Evolutionary conservation across 805 yeast species (phyloP).

Genomic region (Cyberlindnera petersonii): DNA sequence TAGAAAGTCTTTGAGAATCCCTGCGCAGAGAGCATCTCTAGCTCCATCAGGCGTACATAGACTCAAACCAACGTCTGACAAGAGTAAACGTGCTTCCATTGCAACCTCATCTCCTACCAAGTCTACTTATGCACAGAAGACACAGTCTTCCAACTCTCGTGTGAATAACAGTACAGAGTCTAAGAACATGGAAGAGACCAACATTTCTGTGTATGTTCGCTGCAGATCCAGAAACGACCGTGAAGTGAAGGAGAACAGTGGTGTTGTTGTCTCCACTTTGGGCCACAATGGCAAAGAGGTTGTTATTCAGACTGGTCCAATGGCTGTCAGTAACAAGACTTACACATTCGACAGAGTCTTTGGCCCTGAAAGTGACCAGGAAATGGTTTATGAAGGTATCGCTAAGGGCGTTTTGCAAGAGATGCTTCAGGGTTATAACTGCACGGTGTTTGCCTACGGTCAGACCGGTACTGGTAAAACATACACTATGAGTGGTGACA

Average conservation of each 20-base stretch:
- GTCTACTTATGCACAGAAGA: slow-evolving; percentile 22
- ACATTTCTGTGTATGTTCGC: slow-evolving; percentile 53
- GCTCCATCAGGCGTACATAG: slow-evolving; percentile 6
- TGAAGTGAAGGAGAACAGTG: slow-evolving; percentile 51
- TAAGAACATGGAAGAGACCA: slow-evolving; percentile 25
- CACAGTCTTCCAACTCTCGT: slow-evolving; percentile 22
- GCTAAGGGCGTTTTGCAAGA: slow-evolving; percentile 59
- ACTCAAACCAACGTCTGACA: slow-evolving; percentile 7
- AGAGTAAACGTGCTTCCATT: slow-evolving; percentile 15
- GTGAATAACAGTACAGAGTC: slow-evolving; percentile 5
- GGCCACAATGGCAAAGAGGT: slow-evolving; percentile 45
- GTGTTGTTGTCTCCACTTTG: slow-evolving; percentile 49
- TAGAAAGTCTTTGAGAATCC: slow-evolving; percentile 4
- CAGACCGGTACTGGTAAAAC: slow-evolving; percentile 90
- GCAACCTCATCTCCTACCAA: slow-evolving; percentile 21
- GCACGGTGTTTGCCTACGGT: slow-evolving; percentile 81
- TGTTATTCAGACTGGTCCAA: slow-evolving; percentile 39
- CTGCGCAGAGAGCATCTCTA: slow-evolving; percentile 10
- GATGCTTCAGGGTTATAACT: slow-evolving; percentile 66
- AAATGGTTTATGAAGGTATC: slow-evolving; percentile 57
- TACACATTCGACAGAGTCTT: slow-evolving; percentile 74
- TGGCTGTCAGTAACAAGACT: slow-evolving; percentile 38
- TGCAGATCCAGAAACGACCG: slow-evolving; percentile 53
- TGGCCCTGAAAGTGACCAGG: slow-evolving; percentile 78
- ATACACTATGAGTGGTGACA: slow-evolving; percentile 68